phyloP scores from a whole-genome alignment of 176 grass and related monocot genomes.

The Aegilops umbellulata region DNA sequence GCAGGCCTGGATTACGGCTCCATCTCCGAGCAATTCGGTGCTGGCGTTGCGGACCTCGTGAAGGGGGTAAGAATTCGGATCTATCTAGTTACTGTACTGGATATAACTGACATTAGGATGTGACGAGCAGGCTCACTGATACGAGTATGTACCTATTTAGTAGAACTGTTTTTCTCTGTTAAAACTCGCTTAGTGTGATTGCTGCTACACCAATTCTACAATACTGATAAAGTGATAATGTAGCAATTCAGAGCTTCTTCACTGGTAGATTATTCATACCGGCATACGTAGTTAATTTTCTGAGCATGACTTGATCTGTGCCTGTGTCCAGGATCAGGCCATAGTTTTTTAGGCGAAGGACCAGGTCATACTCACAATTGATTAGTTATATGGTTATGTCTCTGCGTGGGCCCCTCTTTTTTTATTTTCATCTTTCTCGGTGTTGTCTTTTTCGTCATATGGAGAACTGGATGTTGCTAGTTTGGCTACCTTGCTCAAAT shows the following conservation, averaged over 20 bases:
- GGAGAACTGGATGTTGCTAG: conserved; percentile 11
- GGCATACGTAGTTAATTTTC: not conserved
- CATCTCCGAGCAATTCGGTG: conserved; percentile 64
- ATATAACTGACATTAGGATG: conserved; percentile 7
- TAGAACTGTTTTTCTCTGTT: not conserved
- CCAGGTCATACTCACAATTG: not conserved
- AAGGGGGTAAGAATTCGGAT: conserved; percentile 63
- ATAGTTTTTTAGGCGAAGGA: not conserved
- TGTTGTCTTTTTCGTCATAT: not conserved
- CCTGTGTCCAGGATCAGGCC: conserved; percentile 3
- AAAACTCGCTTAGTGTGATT: not conserved
- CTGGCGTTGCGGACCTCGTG: conserved; percentile 67
- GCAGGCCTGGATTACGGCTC: conserved; percentile 51
- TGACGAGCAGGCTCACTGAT: not conserved
- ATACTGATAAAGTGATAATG: not conserved
- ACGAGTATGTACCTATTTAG: not conserved
- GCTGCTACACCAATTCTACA: not conserved
- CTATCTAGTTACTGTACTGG: not conserved
- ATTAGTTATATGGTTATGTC: not conserved
- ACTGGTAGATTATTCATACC: not conserved
- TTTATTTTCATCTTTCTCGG: conserved; percentile 20
- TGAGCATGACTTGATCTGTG: not conserved
- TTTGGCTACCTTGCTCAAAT: not conserved
- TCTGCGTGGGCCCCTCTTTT: not conserved
- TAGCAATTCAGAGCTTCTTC: not conserved